phyloP scores from a whole-genome alignment of 2,329 filamentous ascomycete genomes.

The Ceratocystis alfenasii region DNA sequence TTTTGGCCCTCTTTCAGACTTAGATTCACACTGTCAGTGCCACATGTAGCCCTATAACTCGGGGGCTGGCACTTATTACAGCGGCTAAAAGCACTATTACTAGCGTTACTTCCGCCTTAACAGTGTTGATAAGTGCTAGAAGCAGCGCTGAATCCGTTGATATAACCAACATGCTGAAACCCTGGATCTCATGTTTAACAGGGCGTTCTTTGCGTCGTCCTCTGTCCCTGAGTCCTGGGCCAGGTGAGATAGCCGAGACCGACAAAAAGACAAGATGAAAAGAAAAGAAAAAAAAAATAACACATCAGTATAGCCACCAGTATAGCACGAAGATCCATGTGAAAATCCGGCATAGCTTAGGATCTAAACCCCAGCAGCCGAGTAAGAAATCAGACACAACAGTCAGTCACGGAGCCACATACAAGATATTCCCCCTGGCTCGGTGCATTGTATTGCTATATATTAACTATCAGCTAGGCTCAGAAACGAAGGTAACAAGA shows the following conservation, averaged over 20 bases:
- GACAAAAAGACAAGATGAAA: background rate
- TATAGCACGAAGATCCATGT: background rate
- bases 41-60: background rate
- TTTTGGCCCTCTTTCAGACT: background rate
- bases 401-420: background rate
- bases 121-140: background rate
- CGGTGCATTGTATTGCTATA: background rate
- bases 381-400: background rate
- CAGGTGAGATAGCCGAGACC: constrained; percentile 5
- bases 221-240: background rate
- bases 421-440: background rate
- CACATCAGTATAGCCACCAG: background rate
- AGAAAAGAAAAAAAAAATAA: constrained; percentile 8
- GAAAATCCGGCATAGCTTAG: constrained; percentile 9
- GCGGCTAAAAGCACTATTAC: too few relatives aligned
- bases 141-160: background rate
- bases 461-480: background rate
- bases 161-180: background rate
- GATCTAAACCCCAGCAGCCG: constrained; percentile 6
- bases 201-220: background rate
- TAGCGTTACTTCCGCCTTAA: too few relatives aligned
- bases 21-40: constrained; percentile 4
- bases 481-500: background rate
- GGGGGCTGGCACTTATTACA: background rate
- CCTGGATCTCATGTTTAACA: background rate